Base-by-base conservation (phyloP, 768 basidiomycete species). In the Tricholoma saponaceum region DNA sequence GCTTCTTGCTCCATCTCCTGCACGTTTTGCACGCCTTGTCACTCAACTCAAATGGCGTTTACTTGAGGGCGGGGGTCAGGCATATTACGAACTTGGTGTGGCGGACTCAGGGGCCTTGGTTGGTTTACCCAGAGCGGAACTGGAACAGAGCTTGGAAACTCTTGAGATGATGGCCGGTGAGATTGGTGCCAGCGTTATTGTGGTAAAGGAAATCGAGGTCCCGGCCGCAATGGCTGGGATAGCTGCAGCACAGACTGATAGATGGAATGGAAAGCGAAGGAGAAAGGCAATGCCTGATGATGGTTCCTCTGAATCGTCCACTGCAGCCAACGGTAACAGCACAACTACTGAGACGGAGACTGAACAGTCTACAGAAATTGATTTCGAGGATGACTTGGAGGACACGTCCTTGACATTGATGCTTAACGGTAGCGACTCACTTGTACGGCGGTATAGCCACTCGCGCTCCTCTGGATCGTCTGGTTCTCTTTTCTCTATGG, bases 41-140 rank as follows among this genome's bases (percentile, higher is more conserved):
- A 98, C 95, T 0, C 95, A 98, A 73, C 84, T 97, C 72, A 95
- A 96, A 67, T 98, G 96, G 95, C 83, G 95, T 2, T 80, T 95
- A 8, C 82, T 90, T 50, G 89, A 94, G 68, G 92, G 92, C 14
- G 85, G 87, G 1, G 90, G 90, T 0, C 85, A 87, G 65, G 91
- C 92, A 0, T 87, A 90, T 68, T 94, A 94, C 60, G 92, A 94
- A 60, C 79, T 87, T 10, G 85, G 84, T 1, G 89, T 98, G 0
- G 86, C 89, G 22, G 95, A 98, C 68, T 89, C 90, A 1, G 95
- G 95, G 1, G 83, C 85, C 4, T 84, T 97, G 26, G 81, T 97
- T 52, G 95, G 95, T 1, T 81, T 98, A 5, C 76, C 81, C 3
- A 76, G 82, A 60, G 70, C 72, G 2, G 89, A 95, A 69, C 83